A percentile compares a stretch with the other conserved stretches of the same genome.
phyloP scores from a whole-genome alignment of 192 early-diverging fungal species.

The Linnemannia zychae region DNA sequence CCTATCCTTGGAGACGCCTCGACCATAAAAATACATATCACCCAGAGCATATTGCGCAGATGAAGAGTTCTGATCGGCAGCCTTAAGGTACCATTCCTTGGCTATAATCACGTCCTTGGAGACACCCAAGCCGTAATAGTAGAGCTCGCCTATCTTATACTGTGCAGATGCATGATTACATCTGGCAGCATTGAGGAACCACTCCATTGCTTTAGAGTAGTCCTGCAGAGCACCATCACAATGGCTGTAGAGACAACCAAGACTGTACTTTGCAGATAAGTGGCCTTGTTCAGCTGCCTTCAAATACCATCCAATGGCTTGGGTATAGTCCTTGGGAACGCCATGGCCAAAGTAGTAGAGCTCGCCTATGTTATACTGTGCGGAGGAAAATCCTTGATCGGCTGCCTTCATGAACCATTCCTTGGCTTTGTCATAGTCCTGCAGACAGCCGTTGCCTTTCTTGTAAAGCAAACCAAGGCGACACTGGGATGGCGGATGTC shows the following conservation, averaged over 20 bases:
- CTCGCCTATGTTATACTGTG: background rate
- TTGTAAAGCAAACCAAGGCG: background rate
- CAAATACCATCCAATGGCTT: background rate
- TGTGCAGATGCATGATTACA: no score
- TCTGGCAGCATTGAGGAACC: no score
- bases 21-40: background rate
- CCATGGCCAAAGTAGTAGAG: no score
- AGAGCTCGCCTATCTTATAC: no score
- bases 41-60: background rate
- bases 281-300: background rate
- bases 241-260: no score
- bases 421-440: background rate
- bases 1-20: background rate
- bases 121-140: no score
- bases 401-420: background rate
- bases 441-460: background rate
- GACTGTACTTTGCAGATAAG: background rate
- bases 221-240: no score
- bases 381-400: background rate
- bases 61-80: background rate
- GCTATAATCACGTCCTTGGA: no score
- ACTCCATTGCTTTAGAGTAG: no score
- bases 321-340: background rate
- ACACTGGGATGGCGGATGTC: background rate
- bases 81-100: background rate